Evolutionary conservation across 139 green algal species (phyloP), one percentile per base, ranked within the genome.

Genomic region (Spirogloea muscicola): DNA sequence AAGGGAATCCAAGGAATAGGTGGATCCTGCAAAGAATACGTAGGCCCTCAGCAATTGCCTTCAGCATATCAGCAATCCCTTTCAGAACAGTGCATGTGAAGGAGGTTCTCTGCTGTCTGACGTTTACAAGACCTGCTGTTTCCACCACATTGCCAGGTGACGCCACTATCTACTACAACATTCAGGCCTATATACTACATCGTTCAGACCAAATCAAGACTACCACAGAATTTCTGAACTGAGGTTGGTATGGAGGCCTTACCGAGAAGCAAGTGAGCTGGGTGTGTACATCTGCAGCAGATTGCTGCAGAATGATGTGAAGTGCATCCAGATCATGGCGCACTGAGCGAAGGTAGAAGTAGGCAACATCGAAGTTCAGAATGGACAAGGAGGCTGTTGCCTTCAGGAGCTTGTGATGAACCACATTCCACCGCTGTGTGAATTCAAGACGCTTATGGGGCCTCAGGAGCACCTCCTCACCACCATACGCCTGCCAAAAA

Each of bases 341-440:
- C 7, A 46, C 60, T 34, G 72, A 73, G n/a, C 46, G 72, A 13
- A 59, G 31, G 33, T 46, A 80, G 72, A 67, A 80, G 39, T 65
- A 18, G 9, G 42, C 61, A n/a, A 68, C 25, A n/a, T n/a, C 16
- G 27, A 80, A 74, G 18, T 80, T 38, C 3, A 66, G 43, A 25
- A 33, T 7, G 10, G 60, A 49, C 44, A 80, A 31, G 1, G 57
- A 33, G 13, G 34, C 33, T 0, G 52, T 37, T 31, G 42, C 43
- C 25, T 29, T 46, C 1, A 40, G 10, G 21, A 80, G 44, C 60
- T 80, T 80, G 60, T 80, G 33, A 13, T 10, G 51, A 16, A 80
- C 33, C 43, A 80, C 49, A 18, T 41, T 29, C 60, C 60, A 80
- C 16, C 61, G 52, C 60, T 65, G 60, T 36, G 9, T 31, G 44